These are phyloP conservation scores for Lentinula edodes DNA, from an alignment of 768 basidiomycete species.

Conservation along the genomic window DNA sequence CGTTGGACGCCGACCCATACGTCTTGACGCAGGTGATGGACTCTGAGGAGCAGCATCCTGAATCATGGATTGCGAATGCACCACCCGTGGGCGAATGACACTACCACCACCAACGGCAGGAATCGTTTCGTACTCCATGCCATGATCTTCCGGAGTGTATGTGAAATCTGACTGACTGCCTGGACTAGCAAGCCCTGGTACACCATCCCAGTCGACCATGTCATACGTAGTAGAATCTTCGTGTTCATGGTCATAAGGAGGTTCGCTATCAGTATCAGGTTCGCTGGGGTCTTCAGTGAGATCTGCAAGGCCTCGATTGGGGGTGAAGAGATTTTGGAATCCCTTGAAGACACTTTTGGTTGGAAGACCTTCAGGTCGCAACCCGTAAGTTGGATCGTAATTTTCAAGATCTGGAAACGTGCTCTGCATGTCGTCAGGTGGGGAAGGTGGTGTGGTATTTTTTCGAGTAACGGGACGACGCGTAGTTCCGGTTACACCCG, in stretches of 20 bases:
- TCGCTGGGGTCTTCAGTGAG: slow-evolving; percentile 62
- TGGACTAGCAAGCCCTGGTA: slow-evolving; percentile 40
- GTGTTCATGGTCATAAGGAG: slow-evolving; percentile 12
- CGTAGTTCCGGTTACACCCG: slow-evolving; percentile 34
- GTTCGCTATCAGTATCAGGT: slow-evolving; percentile 31
- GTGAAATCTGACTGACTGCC: slow-evolving; percentile 29
- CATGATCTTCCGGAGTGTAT: slow-evolving; percentile 22
- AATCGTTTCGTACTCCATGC: slow-evolving; percentile 77
- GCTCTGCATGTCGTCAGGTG: slow-evolving; percentile 15
- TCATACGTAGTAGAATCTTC: slow-evolving; percentile 49
- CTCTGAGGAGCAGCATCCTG: slow-evolving; percentile 24
- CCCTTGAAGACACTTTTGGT: slow-evolving; percentile 75
- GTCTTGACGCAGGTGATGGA: slow-evolving; percentile 17
- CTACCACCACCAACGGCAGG: slow-evolving; percentile 91
- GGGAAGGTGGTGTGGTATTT: slow-evolving; percentile 13
- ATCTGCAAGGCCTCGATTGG: slow-evolving; percentile 69
- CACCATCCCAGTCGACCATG: slow-evolving; percentile 66
- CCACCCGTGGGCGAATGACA: slow-evolving; percentile 78
- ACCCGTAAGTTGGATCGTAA: slow-evolving; percentile 94
- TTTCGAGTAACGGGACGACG: slow-evolving; percentile 19
- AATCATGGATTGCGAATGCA: slow-evolving; percentile 80
- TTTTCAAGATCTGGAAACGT: slow-evolving; percentile 58
- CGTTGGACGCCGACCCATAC: not conserved
- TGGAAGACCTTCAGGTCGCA: slow-evolving; percentile 88
- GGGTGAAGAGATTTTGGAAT: slow-evolving; percentile 69